Base-by-base conservation (phyloP, 2,329 filamentous ascomycete genomes). In the Colletotrichum echinochloae region DNA sequence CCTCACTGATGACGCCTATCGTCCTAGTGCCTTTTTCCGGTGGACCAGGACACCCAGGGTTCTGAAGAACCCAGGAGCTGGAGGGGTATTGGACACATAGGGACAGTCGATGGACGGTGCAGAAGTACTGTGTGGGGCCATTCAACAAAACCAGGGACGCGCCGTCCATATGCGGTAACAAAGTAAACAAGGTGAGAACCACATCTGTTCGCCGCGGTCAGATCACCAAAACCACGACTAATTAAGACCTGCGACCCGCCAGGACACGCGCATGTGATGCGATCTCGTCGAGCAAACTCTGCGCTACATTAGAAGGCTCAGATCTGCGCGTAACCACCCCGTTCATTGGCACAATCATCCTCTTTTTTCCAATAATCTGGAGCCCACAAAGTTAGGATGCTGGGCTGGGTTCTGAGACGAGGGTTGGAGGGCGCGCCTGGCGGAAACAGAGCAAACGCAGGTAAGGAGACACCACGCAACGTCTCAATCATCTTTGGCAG, bases 351-450 rank as follows among this genome's bases (percentile, higher is more conserved):
- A 33, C 57, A 46, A 33, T 16, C n/a, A 51, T 14, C 12, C n/a
- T 14, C 23, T 39, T 37, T 49, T 26, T 23, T 37, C 35, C 63
- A 48, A 37, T n/a, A 52, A 39, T 44, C 30, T 59, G 14, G 30
- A 52, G 26, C 51, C 55, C 65, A 61, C 59, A 35, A 65, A 65
- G 48, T 49, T 46, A 72, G 59, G 41, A 90, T 90, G 88, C 82
- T 90, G 70, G 87, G 87, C 73, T 90, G 88, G 88, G 87, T 88
- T 80, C 79, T 90, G 74, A 87, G 84, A 76, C 83, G 81, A 76
- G 80, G 82, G 49, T 76, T 83, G 67, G 81, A 82, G 54, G 78
- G 76, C 73, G 81, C 81, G 67, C 81, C 79, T 55, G 82, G 83
- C 46, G 73, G 72, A 65, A 72, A 67, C 64, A 67, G 69, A 71